These are phyloP conservation scores for Clarireedia paspali DNA, from an alignment of 2,329 filamentous ascomycete genomes.

Conservation along the genomic window DNA sequence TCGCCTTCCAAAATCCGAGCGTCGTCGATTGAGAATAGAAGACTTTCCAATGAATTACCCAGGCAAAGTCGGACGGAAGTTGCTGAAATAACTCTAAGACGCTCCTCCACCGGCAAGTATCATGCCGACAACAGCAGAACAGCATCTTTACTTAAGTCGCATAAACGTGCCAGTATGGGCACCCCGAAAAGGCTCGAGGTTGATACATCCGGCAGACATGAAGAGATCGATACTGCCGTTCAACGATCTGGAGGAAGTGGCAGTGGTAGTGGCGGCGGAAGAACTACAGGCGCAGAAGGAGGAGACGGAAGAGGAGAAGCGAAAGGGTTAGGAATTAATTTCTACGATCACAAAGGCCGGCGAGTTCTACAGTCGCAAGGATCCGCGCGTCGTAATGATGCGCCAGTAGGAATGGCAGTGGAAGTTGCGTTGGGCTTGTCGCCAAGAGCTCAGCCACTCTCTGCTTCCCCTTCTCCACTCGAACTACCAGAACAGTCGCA, in stretches of 20 bases:
- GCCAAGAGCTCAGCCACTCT: not conserved
- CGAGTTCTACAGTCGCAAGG: not conserved
- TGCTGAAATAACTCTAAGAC: not conserved
- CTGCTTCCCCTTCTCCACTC: not conserved
- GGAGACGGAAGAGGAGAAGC: too few species aligned
- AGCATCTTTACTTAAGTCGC: not conserved
- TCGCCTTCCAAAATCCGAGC: too few species aligned
- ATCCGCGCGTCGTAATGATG: not conserved
- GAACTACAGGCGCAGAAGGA: too few species aligned
- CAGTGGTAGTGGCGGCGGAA: too few species aligned
- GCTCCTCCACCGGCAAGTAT: not conserved
- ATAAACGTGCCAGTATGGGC: not conserved
- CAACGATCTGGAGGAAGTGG: not conserved
- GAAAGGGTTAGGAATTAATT: conserved; percentile 12
- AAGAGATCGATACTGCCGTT: not conserved
- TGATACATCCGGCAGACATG: not conserved
- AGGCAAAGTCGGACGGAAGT: not conserved
- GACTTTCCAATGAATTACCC: not conserved
- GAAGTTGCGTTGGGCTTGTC: not conserved
- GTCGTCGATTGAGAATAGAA: not conserved
- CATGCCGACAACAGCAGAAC: not conserved
- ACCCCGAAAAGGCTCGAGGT: not conserved
- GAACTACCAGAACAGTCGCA: too few species aligned
- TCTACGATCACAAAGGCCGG: conserved; percentile 11
- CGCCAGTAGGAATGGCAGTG: not conserved